A percentile compares a stretch with the other conserved stretches of the same genome.
Conservation (phyloP, 192 early-diverging fungal genomes). For the Linnemannia schmuckeri region DNA sequence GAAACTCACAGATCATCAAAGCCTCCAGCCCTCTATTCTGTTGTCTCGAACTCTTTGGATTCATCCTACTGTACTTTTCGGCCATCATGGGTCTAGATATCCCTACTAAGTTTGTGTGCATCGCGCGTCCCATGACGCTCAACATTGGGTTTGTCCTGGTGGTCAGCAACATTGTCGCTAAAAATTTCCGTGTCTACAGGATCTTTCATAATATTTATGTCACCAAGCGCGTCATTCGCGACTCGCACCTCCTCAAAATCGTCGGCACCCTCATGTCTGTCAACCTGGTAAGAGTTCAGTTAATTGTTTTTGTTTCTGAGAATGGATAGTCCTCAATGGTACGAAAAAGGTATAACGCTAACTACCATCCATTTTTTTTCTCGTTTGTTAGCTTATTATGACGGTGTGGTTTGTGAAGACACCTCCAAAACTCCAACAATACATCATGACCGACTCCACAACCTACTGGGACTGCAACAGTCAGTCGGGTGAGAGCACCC, state of each 20-base stretch:
- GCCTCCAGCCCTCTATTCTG: conserved; percentile 62
- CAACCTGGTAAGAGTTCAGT: conserved; percentile 45
- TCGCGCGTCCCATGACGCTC: conserved; percentile 48
- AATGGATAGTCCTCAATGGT: no score
- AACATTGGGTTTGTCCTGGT: conserved; percentile 58
- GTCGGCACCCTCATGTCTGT: conserved; percentile 38
- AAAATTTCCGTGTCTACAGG: conserved; percentile 60
- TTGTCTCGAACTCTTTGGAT: conserved; percentile 58
- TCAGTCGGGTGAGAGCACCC: conserved; percentile 10
- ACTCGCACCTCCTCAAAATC: conserved; percentile 50
- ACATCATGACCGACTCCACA: conserved; percentile 31
- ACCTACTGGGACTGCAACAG: conserved; percentile 33
- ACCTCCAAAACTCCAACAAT: conserved; percentile 23
- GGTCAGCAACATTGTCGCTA: conserved; percentile 64
- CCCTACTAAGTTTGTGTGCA: conserved; percentile 35
- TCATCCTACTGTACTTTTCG: conserved; percentile 46
- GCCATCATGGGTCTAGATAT: conserved; percentile 48
- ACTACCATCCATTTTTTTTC: background rate
- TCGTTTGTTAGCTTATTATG: conserved; percentile 43
- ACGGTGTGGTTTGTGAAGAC: conserved; percentile 35
- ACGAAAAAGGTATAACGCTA: no score
- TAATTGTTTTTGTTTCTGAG: conserved; percentile 1
- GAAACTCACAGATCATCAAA: conserved; percentile 57
- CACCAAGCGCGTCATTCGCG: conserved; percentile 45
- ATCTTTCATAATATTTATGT: conserved; percentile 59